A percentile compares a stretch with the other conserved stretches of the same genome.
These are phyloP conservation scores for Globisporangium barbulae DNA, from an alignment of 352 stramenopile genomes.

Conservation along the genomic window DNA sequence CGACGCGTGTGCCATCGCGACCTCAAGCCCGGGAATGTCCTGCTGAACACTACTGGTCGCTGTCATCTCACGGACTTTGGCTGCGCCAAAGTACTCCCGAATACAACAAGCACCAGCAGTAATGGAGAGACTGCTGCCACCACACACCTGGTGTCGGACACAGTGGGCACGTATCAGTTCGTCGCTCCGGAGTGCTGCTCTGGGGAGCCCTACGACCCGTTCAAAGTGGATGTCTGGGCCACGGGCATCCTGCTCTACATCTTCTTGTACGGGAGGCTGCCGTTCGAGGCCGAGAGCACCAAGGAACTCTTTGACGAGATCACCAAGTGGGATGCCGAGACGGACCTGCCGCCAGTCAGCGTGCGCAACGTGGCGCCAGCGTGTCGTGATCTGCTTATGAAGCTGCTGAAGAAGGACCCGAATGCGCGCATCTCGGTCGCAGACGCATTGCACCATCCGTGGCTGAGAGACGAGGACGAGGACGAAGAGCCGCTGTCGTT, in stretches of 20 bases:
- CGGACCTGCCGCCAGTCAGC: slow-evolving; percentile 26
- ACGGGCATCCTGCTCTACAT: slow-evolving; percentile 83
- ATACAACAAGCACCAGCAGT: background rate
- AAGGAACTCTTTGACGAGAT: slow-evolving; percentile 86
- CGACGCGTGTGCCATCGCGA: slow-evolving; percentile 84
- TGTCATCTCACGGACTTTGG: slow-evolving; percentile 89
- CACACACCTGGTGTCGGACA: slow-evolving; percentile 53
- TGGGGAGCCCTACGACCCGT: slow-evolving; percentile 80
- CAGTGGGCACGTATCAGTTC: slow-evolving; percentile 90
- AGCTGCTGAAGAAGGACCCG: slow-evolving; percentile 51
- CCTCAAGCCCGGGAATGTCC: slow-evolving; percentile 89
- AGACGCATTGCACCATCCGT: slow-evolving; percentile 55
- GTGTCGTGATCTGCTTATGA: slow-evolving; percentile 44
- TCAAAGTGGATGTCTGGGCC: slow-evolving; percentile 84
- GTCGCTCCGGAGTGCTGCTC: slow-evolving; percentile 85
- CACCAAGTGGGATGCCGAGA: slow-evolving; percentile 28
- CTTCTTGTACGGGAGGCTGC: slow-evolving; percentile 80
- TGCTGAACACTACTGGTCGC: slow-evolving; percentile 72
- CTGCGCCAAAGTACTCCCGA: slow-evolving; percentile 53
- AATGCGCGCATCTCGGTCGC: slow-evolving; percentile 47
- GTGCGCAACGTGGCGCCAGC: slow-evolving; percentile 23
- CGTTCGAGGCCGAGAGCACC: slow-evolving; percentile 68
- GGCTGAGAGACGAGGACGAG: slow-evolving; percentile 38
- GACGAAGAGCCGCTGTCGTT: slow-evolving; percentile 71
- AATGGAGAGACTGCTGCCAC: slow-evolving; percentile 1